Conservation (phyloP, 208 protist genomes). For the Herpetomonas tarakana region DNA sequence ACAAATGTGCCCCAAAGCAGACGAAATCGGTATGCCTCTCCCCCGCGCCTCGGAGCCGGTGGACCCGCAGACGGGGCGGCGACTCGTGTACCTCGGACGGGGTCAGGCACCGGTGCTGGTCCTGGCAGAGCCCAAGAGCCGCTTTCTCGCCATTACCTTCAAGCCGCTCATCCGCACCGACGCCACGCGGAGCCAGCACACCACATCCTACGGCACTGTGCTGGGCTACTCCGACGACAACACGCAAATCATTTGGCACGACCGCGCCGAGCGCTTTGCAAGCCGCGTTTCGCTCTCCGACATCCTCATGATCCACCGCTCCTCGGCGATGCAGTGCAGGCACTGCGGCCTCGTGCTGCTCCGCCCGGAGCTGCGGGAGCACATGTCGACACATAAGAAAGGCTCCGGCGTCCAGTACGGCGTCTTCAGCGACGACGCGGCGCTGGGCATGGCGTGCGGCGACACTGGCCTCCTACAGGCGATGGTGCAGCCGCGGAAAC, state of each 20-base stretch:
- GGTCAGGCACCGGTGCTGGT: conserved; percentile 33
- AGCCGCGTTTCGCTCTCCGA: conserved; percentile 36
- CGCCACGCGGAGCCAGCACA: conserved; percentile 5
- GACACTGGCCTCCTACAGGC: conserved; percentile 61
- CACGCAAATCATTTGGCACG: conserved; percentile 72
- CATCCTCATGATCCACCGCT: conserved; percentile 41
- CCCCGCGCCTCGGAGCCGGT: conserved; percentile 40
- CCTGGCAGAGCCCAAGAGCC: conserved; percentile 30
- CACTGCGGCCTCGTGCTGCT: conserved; percentile 66
- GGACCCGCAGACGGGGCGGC: conserved; percentile 34
- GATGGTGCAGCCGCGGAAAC: conserved; percentile 18
- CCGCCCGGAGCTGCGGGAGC: conserved; percentile 43
- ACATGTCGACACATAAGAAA: conserved; percentile 59
- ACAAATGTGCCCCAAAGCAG: conserved; percentile 13
- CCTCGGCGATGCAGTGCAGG: conserved; percentile 44
- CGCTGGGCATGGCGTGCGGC: conserved; percentile 57
- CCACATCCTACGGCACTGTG: conserved; percentile 55
- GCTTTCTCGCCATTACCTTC: conserved; percentile 44
- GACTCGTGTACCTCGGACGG: conserved; percentile 56
- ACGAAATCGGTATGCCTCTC: conserved; percentile 39
- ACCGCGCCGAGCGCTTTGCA: conserved; percentile 60
- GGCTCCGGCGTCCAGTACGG: conserved; percentile 40
- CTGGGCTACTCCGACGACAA: conserved; percentile 74
- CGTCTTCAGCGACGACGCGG: conserved; percentile 43
- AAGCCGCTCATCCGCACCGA: conserved; percentile 18